Percentiles rank a stretch among this genome's conserved stretches.
Conservation (phyloP, 2,329 filamentous ascomycete genomes). For the Hymenoscyphus occultus region DNA sequence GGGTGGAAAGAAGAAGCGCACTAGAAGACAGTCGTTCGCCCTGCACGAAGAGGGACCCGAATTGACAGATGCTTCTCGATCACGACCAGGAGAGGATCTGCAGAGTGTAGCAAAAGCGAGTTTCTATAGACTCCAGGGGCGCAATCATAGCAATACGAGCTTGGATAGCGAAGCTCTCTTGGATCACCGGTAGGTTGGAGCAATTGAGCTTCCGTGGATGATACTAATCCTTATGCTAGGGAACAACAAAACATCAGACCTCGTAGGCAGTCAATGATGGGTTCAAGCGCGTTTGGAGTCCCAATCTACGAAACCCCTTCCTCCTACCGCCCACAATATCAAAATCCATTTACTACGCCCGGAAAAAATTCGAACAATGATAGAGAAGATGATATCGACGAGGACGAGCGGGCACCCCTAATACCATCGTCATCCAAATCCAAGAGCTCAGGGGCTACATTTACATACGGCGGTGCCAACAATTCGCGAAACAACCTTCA, state of each 20-base stretch:
- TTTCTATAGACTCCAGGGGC: conserved; percentile 49
- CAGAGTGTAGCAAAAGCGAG: conserved; percentile 34
- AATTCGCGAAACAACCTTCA: background rate
- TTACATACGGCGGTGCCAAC: conserved; percentile 20
- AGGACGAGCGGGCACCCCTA: conserved; percentile 54
- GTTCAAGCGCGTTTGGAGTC: conserved; percentile 37
- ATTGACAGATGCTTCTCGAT: conserved; percentile 35
- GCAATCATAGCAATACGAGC: conserved; percentile 76
- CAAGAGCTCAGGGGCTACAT: conserved; percentile 29
- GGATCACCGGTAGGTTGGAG: conserved; percentile 68
- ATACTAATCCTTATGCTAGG: conserved; percentile 28
- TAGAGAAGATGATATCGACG: conserved; percentile 49
- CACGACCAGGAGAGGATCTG: conserved; percentile 35
- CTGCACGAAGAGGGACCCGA: conserved; percentile 49
- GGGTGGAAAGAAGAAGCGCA: conserved; percentile 72
- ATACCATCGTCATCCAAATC: conserved; percentile 45
- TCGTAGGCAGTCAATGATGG: conserved; percentile 55
- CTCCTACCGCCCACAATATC: conserved; percentile 36
- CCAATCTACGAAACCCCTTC: conserved; percentile 36
- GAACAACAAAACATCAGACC: conserved; percentile 54
- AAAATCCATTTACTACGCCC: conserved; percentile 33
- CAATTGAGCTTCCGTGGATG: background rate
- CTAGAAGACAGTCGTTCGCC: conserved; percentile 78
- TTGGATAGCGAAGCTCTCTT: conserved; percentile 84
- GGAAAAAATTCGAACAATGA: conserved; percentile 40